Evolutionary conservation across 1,284 basidiomycete species (phyloP), one percentile per base, ranked within the genome.

Genomic region (Coniferiporia sulphurascens): DNA sequence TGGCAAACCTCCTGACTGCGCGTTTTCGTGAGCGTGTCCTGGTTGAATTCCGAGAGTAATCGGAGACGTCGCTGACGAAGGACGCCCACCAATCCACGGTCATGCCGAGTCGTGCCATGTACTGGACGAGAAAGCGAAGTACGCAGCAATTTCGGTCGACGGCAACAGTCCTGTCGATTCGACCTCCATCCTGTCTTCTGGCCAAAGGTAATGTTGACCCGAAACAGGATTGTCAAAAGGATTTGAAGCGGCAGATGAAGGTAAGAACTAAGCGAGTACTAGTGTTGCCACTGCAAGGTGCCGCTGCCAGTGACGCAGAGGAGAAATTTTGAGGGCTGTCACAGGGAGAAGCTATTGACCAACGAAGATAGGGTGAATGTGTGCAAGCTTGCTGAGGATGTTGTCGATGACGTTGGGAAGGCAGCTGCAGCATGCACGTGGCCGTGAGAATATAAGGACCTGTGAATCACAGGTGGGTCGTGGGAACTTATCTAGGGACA

Each of bases 111-210:
- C 2, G 56, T 15, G 6, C 43, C 58, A 43, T 35, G 43, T 17
- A 32, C 41, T 36, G 35, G 48, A 17, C 49, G 35, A 10, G 59
- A 61, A n/a, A 27, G 59, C 59, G 53, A 61, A 61, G 59, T 46
- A 61, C 19, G 55, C 59, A 27, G 59, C 59, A 27, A 55, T 49
- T 21, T 61, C 59, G 12, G 55, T 52, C 4, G 59, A 61, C 21
- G 52, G 44, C 27, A 48, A 17, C 8, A 44, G 32, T 10, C 6
- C 55, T 12, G 48, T 38, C 32, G 45, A 38, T 21, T n/a, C n/a
- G 8, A n/a, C 21, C n/a, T 55, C 43, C 10, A 10, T 32, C 19
- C 21, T 7, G 9, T 13, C 15, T 17, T 56, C 46, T 45, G 13
- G 41, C n/a, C 55, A 22, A 21, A 41, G 15, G 19, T 41, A n/a